A percentile compares a stretch with the other conserved stretches of the same genome.
Conservation (phyloP, 2,329 filamentous ascomycete genomes). For the Sordariomycetes sp. region DNA sequence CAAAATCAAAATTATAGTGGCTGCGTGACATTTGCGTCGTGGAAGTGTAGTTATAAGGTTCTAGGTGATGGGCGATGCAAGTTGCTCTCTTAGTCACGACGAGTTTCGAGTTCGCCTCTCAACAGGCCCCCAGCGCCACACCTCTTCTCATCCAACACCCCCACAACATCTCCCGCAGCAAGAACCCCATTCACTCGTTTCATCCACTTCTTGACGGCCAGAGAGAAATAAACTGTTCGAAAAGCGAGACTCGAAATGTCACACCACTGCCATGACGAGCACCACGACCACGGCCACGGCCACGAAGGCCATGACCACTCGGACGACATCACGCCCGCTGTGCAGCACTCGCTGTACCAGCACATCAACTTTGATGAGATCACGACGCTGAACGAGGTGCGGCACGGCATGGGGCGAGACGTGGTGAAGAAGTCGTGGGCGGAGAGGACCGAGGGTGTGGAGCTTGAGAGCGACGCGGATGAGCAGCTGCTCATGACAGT, state of each 20-base stretch:
- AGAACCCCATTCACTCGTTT: background rate
- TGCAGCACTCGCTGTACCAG: conserved; percentile 84
- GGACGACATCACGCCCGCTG: conserved; percentile 83
- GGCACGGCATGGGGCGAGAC: conserved; percentile 55
- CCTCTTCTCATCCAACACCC: background rate
- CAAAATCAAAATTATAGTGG: too few species aligned
- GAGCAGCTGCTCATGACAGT: conserved; percentile 90
- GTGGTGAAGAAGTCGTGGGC: conserved; percentile 88
- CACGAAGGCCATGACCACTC: conserved; percentile 63
- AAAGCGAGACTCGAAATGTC: conserved; percentile 21
- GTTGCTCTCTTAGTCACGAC: background rate
- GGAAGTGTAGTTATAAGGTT: too few species aligned
- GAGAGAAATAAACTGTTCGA: background rate
- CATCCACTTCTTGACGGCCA: background rate
- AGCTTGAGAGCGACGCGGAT: conserved; percentile 77
- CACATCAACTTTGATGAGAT: conserved; percentile 86
- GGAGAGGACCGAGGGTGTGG: conserved; percentile 60
- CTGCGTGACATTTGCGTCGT: too few species aligned
- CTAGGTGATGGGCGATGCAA: too few species aligned
- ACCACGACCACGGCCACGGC: conserved; percentile 35
- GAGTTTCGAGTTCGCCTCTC: background rate
- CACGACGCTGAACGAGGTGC: conserved; percentile 72
- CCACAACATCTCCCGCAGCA: background rate
- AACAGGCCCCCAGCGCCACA: background rate
- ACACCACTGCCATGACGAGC: conserved; percentile 43